Evolutionary conservation across 129 eudicot genomes (phyloP).

Genomic region (Pittosporum tobira): DNA sequence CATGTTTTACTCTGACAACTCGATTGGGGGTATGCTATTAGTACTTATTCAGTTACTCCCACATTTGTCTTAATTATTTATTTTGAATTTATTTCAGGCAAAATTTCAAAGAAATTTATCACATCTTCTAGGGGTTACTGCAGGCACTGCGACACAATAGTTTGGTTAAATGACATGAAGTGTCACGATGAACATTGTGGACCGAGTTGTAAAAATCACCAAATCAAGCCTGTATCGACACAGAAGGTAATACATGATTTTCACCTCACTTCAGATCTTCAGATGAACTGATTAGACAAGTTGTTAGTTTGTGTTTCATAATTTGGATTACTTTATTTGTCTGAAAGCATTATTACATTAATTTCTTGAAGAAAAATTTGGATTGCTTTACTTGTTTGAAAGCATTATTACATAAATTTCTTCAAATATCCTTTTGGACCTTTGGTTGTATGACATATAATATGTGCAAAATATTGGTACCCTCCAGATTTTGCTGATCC

Average conservation of each 20-base stretch:
- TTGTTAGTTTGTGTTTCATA: background rate
- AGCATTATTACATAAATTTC: too few relatives aligned
- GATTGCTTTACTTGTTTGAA: background rate
- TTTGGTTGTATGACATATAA: background rate
- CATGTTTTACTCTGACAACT: background rate
- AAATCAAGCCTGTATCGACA: conserved; percentile 37
- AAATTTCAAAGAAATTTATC: conserved; percentile 28
- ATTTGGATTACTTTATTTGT: background rate
- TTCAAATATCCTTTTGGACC: background rate
- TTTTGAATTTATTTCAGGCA: conserved; percentile 27
- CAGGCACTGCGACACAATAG: conserved; percentile 35
- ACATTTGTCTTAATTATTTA: background rate
- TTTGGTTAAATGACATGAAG: conserved; percentile 50
- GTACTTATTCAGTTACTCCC: background rate
- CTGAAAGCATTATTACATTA: too few relatives aligned
- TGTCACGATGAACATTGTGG: conserved; percentile 14
- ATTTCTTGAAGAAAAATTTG: too few relatives aligned
- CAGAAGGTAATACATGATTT: conserved; percentile 31
- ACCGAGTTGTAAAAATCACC: conserved; percentile 28
- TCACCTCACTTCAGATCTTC: background rate
- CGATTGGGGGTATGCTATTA: background rate
- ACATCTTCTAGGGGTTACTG: conserved; percentile 60
- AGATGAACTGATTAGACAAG: background rate
- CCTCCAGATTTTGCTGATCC: background rate
- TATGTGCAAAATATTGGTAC: too few relatives aligned